Evolutionary conservation across 2,329 filamentous ascomycete species (phyloP).

Genomic region (Colletotrichum karsti): DNA sequence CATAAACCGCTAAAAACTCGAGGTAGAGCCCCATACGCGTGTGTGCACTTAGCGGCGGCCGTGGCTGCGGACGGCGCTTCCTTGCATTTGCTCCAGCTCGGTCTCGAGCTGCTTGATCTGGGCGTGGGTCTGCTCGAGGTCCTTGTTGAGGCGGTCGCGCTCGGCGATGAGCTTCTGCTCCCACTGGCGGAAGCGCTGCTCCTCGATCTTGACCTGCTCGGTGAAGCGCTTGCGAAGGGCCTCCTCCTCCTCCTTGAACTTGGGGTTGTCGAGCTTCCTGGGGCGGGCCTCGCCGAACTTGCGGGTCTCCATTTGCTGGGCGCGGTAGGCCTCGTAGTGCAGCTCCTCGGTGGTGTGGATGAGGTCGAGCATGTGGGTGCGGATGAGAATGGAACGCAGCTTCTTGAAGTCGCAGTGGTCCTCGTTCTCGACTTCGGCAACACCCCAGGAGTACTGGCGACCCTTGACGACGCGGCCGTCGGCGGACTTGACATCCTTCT

Average conservation of each 20-base stretch:
- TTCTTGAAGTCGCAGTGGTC: constrained; percentile 99
- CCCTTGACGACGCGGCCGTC: constrained; percentile 98
- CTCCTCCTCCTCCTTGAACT: constrained; percentile 99
- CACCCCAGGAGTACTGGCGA: constrained; percentile 98
- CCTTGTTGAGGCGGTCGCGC: constrained; percentile 99
- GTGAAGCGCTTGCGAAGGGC: constrained; percentile 98
- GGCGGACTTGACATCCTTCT: constrained; percentile 97
- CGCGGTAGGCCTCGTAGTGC: constrained; percentile 99
- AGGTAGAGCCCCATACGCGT: background rate
- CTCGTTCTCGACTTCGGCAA: constrained; percentile 99
- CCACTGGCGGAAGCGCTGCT: constrained; percentile 99
- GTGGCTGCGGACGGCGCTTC: constrained; percentile 87
- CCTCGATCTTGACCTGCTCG: constrained; percentile 99
- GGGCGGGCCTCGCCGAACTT: constrained; percentile 98
- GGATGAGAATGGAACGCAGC: constrained; percentile 97
- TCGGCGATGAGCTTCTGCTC: constrained; percentile 99
- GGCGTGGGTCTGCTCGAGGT: constrained; percentile 96
- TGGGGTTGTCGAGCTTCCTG: constrained; percentile 98
- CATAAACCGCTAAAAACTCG: constrained; percentile 22
- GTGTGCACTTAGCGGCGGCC: constrained; percentile 77
- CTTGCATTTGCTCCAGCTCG: constrained; percentile 94
- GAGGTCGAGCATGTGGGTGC: constrained; percentile 99
- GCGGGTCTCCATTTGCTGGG: constrained; percentile 99
- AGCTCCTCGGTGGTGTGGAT: constrained; percentile 99
- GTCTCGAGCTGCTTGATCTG: constrained; percentile 90